phyloP scores from a whole-genome alignment of 176 grass and related monocot genomes.

The Eragrostis curvula region DNA sequence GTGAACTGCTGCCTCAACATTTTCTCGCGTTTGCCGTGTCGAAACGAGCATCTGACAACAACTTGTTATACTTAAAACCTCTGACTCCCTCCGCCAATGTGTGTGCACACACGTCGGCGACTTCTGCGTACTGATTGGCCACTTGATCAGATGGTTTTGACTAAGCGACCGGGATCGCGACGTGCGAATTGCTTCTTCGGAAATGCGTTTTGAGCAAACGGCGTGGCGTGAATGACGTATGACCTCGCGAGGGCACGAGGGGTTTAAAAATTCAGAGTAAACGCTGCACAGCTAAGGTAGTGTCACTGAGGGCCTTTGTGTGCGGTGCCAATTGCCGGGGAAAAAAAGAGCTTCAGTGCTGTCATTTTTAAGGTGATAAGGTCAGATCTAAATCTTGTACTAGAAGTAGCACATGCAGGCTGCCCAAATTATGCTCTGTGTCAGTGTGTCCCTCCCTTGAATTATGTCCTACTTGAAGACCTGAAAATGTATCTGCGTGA shows the following conservation, averaged over 20 bases:
- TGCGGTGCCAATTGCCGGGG: too few species aligned
- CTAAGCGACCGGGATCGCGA: not conserved
- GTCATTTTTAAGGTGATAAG: not conserved
- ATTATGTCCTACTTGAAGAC: not conserved
- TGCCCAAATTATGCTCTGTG: not conserved
- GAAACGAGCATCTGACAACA: not conserved
- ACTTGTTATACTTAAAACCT: conserved; percentile 12
- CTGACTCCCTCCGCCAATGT: conserved; percentile 27
- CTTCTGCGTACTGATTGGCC: conserved; percentile 3
- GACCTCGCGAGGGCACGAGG: conserved; percentile 3
- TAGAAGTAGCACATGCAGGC: not conserved
- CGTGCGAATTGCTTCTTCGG: not conserved
- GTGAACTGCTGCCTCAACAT: conserved; percentile 17
- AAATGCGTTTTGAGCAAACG: conserved; percentile 1
- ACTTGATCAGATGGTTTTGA: conserved; percentile 31
- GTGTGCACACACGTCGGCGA: conserved; percentile 31
- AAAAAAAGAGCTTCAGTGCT: too few species aligned
- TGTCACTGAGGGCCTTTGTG: too few species aligned
- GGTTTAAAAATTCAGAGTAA: conserved; percentile 32
- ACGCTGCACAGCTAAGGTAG: conserved; percentile 2
- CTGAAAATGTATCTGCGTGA: not conserved
- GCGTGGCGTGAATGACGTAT: not conserved
- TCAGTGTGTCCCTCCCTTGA: too few species aligned
- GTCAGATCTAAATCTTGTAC: not conserved
- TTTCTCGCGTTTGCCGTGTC: conserved; percentile 15